phyloP scores from a whole-genome alignment of 805 yeast genomes.

The Saccharomycopsis fodiens region DNA sequence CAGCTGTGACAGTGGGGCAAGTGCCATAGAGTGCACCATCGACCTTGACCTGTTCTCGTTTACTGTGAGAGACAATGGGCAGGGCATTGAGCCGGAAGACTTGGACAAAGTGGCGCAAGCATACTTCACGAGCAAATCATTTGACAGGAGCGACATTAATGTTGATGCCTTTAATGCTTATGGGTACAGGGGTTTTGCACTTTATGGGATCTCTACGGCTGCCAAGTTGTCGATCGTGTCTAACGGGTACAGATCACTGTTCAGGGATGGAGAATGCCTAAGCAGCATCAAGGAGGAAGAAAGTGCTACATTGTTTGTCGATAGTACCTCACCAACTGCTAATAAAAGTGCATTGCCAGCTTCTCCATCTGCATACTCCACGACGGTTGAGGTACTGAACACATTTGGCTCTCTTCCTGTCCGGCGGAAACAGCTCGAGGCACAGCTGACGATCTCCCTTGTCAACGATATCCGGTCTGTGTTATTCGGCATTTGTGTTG shows the following conservation, averaged over 20 bases:
- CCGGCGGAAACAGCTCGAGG: constrained; percentile 27
- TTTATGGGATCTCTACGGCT: constrained; percentile 44
- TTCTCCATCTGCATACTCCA: constrained; percentile 35
- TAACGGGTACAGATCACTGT: constrained; percentile 14
- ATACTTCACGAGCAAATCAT: constrained; percentile 50
- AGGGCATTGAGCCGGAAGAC: constrained; percentile 50
- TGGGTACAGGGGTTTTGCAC: constrained; percentile 73
- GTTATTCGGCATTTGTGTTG: constrained; percentile 27
- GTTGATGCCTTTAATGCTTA: constrained; percentile 35
- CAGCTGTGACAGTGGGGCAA: constrained; percentile 47
- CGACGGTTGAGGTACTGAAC: constrained; percentile 31
- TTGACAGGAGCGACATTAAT: constrained; percentile 31
- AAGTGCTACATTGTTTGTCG: background rate
- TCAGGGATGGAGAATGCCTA: background rate
- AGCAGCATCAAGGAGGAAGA: background rate
- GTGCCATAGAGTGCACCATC: constrained; percentile 29
- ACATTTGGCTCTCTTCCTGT: constrained; percentile 40
- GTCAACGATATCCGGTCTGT: constrained; percentile 27
- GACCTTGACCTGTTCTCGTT: constrained; percentile 30
- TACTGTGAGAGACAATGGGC: constrained; percentile 60
- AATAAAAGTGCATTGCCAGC: too few relatives aligned
- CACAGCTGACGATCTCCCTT: constrained; percentile 23
- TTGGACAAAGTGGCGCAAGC: constrained; percentile 39
- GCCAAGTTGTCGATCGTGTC: constrained; percentile 37
- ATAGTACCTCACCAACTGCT: too few relatives aligned